These are phyloP conservation scores for Chrysoporthe austroafricana DNA, from an alignment of 2,329 filamentous ascomycete genomes.

Conservation along the genomic window DNA sequence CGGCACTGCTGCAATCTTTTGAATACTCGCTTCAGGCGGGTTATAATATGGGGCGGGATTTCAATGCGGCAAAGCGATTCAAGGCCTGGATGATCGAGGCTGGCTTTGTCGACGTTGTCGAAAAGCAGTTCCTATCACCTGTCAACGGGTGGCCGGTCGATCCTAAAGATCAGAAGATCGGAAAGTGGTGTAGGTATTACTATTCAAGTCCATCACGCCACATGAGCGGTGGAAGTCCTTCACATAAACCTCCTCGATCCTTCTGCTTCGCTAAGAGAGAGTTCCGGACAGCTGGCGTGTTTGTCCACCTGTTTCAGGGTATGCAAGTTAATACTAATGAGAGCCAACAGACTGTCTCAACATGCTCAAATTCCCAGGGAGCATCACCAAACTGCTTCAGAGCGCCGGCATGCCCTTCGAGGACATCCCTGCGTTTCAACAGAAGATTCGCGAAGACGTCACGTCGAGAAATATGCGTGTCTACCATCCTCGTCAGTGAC, in stretches of 20 bases:
- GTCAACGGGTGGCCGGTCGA: conserved; percentile 17
- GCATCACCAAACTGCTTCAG: conserved; percentile 10
- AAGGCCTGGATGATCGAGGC: conserved; percentile 35
- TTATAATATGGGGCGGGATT: conserved; percentile 33
- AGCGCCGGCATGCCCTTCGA: conserved; percentile 5
- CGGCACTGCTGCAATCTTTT: conserved; percentile 6
- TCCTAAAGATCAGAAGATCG: conserved; percentile 5
- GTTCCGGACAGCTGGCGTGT: not conserved
- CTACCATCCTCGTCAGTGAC: conserved; percentile 16
- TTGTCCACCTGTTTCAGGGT: too few species aligned
- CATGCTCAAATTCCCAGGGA: conserved; percentile 12
- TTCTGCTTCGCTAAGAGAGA: not conserved
- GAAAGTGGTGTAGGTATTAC: conserved; percentile 10
- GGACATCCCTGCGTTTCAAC: conserved; percentile 4
- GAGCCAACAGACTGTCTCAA: conserved; percentile 2
- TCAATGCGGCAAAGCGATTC: conserved; percentile 37
- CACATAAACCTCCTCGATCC: not conserved
- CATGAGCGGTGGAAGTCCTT: not conserved
- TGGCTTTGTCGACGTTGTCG: conserved; percentile 38
- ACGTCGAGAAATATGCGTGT: conserved; percentile 9
- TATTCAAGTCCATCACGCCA: not conserved
- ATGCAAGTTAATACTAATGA: not conserved
- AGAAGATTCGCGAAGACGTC: conserved; percentile 6
- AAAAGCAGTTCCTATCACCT: conserved; percentile 28
- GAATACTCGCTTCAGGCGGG: conserved; percentile 43